Conservation (phyloP, 441 rosid species). For the Euphorbia neoarborescens region DNA sequence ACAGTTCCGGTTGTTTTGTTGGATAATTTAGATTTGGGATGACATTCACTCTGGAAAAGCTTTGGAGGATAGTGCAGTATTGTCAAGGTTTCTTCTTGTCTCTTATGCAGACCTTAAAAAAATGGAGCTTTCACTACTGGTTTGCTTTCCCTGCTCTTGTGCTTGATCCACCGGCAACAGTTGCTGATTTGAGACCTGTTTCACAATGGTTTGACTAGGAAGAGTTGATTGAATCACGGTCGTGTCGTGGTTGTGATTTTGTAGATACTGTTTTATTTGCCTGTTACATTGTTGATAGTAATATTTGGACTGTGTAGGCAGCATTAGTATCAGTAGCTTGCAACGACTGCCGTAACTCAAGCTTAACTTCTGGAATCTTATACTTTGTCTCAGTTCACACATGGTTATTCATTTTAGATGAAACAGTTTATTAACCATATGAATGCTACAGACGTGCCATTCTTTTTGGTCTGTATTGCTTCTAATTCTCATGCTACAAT, state of each 20-base stretch:
- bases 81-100: conserved; percentile 70
- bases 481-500: conserved; percentile 49
- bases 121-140: conserved; percentile 86
- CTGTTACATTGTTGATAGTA: conserved; percentile 8
- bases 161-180: conserved; percentile 72
- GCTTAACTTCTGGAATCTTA: conserved; percentile 47
- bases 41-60: conserved; percentile 77
- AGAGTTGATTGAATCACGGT: conserved; percentile 39
- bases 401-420: background rate
- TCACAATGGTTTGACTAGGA: conserved; percentile 57
- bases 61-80: conserved; percentile 50
- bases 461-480: conserved; percentile 57
- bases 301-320: conserved; percentile 37
- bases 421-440: conserved; percentile 5
- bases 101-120: conserved; percentile 82
- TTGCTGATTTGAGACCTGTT: conserved; percentile 67
- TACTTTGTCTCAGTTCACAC: conserved; percentile 9
- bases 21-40: conserved; percentile 66
- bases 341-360: conserved; percentile 76
- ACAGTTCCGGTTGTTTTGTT: background rate
- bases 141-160: conserved; percentile 86
- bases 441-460: conserved; percentile 64
- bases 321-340: conserved; percentile 70
- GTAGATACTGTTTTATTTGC: background rate
- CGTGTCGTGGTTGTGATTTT: conserved; percentile 2